Evolutionary conservation across 306 rosid species (phyloP).

Genomic region (Cyclanthera cordifolia): DNA sequence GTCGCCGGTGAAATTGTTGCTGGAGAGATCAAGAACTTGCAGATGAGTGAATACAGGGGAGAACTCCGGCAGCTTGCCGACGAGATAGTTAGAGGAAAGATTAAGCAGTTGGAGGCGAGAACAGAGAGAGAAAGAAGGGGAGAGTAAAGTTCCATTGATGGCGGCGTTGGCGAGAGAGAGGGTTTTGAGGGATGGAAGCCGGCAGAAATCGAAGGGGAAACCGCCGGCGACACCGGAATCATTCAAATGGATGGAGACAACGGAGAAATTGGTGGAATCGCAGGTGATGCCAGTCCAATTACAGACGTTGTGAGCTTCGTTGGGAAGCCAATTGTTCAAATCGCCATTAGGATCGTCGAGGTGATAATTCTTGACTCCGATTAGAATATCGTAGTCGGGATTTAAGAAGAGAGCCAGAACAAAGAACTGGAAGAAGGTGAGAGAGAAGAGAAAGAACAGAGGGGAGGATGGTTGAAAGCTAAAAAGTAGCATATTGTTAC

Average conservation of each 20-base stretch:
- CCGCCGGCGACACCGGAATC: slow-evolving; percentile 27
- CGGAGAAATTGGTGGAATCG: slow-evolving; percentile 19
- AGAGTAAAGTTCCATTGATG: slow-evolving; percentile 33
- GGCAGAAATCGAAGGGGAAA: slow-evolving; percentile 58
- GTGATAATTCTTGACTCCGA: slow-evolving; percentile 38
- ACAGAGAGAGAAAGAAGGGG: slow-evolving; percentile 36
- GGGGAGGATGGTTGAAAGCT: background rate
- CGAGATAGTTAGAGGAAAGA: slow-evolving; percentile 35
- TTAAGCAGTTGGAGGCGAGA: slow-evolving; percentile 42
- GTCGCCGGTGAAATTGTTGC: slow-evolving; percentile 57
- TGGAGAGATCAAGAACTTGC: slow-evolving; percentile 32
- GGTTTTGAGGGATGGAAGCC: slow-evolving; percentile 40
- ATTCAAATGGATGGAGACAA: slow-evolving; percentile 41
- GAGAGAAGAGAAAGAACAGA: slow-evolving; percentile 2
- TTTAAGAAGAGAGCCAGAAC: slow-evolving; percentile 9
- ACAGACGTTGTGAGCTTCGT: slow-evolving; percentile 28
- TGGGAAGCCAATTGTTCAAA: slow-evolving; percentile 40
- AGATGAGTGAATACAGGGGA: slow-evolving; percentile 24
- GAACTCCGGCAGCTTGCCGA: slow-evolving; percentile 55
- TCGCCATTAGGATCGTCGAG: slow-evolving; percentile 37
- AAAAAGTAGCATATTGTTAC: slow-evolving; percentile 22
- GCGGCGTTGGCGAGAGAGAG: slow-evolving; percentile 25
- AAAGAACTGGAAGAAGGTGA: slow-evolving; percentile 12
- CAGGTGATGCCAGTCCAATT: slow-evolving; percentile 65
- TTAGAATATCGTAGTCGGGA: slow-evolving; percentile 35